phyloP scores from a whole-genome alignment of 176 grass and related monocot genomes.

The Ensete glaucum region DNA sequence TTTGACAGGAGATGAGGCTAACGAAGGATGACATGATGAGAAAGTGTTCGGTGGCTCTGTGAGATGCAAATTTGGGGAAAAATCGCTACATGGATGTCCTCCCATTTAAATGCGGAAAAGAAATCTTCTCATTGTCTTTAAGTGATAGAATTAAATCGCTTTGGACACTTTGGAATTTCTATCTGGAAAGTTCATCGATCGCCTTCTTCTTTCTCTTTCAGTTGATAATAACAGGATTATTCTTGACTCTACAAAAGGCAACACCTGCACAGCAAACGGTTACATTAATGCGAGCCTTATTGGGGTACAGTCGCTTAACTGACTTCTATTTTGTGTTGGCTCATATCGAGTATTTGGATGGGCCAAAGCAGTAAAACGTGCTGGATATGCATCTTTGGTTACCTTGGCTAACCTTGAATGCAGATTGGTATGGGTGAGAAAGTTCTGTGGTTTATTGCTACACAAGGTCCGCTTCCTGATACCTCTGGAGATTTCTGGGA shows the following conservation, averaged over 20 bases:
- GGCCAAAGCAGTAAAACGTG: neutral
- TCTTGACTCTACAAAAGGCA: slow-evolving; percentile 23
- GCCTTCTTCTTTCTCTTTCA: slow-evolving; percentile 17
- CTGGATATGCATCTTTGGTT: neutral
- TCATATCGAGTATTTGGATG: slow-evolving; percentile 6
- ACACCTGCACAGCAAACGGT: slow-evolving; percentile 25
- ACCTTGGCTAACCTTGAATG: slow-evolving; percentile 3
- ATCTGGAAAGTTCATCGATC: slow-evolving; percentile 15
- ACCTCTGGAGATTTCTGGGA: slow-evolving; percentile 90
- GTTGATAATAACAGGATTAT: slow-evolving; percentile 50
- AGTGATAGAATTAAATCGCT: slow-evolving; percentile 13
- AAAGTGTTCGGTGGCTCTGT: slow-evolving; percentile 39
- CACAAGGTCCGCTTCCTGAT: slow-evolving; percentile 67
- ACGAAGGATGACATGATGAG: slow-evolving; percentile 33
- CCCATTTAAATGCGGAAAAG: slow-evolving; percentile 37
- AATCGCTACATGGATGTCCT: slow-evolving; percentile 85
- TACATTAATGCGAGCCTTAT: slow-evolving; percentile 92
- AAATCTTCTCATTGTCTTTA: slow-evolving; percentile 13
- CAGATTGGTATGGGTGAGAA: slow-evolving; percentile 17
- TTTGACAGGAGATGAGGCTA: slow-evolving; percentile 28
- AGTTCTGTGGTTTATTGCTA: slow-evolving; percentile 64
- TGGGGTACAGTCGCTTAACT: slow-evolving; percentile 34
- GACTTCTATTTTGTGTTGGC: neutral
- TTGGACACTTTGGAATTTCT: neutral
- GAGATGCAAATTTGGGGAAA: slow-evolving; percentile 45